These are phyloP conservation scores for Arctostaphylos glauca DNA, from an alignment of 148 eudicot species.

Conservation along the genomic window DNA sequence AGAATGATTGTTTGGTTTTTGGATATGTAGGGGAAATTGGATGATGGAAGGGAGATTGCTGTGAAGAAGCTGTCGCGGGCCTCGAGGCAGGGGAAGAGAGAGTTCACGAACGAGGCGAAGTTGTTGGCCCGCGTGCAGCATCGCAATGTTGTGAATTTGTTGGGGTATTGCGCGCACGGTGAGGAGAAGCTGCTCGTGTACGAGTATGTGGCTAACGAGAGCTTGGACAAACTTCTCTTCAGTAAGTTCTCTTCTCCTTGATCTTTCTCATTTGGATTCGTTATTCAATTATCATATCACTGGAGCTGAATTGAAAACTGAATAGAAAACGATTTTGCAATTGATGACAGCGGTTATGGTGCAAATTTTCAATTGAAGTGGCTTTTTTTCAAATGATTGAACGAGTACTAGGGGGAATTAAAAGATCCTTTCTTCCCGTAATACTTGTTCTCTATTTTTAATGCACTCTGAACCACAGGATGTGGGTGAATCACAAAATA, in stretches of 20 bases:
- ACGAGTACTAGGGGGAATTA: not conserved
- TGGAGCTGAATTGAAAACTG: not conserved
- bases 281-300: not conserved
- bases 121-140: slow-evolving; percentile 83
- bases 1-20: slow-evolving; percentile 14
- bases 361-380: not conserved
- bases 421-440: not conserved
- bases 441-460: not conserved
- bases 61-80: slow-evolving; percentile 73
- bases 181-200: slow-evolving; percentile 84
- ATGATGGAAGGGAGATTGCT: slow-evolving; percentile 84
- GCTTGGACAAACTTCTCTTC: slow-evolving; percentile 91
- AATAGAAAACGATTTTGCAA: not conserved
- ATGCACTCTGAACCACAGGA: not conserved
- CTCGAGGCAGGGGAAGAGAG: slow-evolving; percentile 81
- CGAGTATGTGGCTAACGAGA: slow-evolving; percentile 73
- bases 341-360: not conserved
- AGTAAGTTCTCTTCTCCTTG: slow-evolving; percentile 51
- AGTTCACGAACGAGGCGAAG: slow-evolving; percentile 92
- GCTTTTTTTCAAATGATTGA: not conserved
- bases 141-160: slow-evolving; percentile 82
- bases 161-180: slow-evolving; percentile 76
- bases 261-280: not conserved
- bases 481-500: not conserved
- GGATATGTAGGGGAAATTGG: slow-evolving; percentile 62